Percentiles rank a stretch among this genome's conserved stretches.
These are phyloP conservation scores for Sporothrix schenckii DNA, from an alignment of 2,329 filamentous ascomycete species.

Conservation along the genomic window DNA sequence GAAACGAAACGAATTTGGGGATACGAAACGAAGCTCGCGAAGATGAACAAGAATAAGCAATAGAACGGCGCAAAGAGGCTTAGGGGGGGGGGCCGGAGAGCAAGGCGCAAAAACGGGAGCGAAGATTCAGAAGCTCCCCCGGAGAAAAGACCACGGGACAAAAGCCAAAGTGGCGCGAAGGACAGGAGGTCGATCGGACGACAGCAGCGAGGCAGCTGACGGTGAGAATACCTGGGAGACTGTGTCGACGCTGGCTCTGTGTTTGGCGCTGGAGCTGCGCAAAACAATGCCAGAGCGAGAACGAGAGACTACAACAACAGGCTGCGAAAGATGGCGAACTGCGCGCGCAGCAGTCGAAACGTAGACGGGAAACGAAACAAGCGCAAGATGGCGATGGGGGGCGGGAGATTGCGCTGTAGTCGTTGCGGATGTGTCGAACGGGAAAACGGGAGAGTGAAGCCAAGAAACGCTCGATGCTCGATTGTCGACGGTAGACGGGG, in stretches of 20 bases:
- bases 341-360: background rate
- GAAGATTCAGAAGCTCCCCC: background rate
- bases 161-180: slow-evolving; percentile 23
- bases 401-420: background rate
- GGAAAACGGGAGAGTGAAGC: background rate
- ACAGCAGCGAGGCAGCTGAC: slow-evolving; percentile 4
- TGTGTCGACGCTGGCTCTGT: background rate
- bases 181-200: slow-evolving; percentile 6
- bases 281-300: background rate
- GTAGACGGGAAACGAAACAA: slow-evolving; percentile 10
- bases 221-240: slow-evolving; percentile 2
- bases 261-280: slow-evolving; percentile 6
- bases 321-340: background rate
- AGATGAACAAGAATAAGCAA: background rate
- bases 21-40: slow-evolving; percentile 19
- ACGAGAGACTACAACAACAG: background rate
- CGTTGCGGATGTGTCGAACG: slow-evolving; percentile 15
- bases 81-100: slow-evolving; percentile 1
- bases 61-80: slow-evolving; percentile 1
- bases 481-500: slow-evolving; percentile 16
- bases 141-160: slow-evolving; percentile 6
- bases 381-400: slow-evolving; percentile 7
- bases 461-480: slow-evolving; percentile 18
- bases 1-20: slow-evolving; percentile 1
- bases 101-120: background rate